phyloP scores from a whole-genome alignment of 2,329 filamentous ascomycete genomes.

The Pyricularia sp. region DNA sequence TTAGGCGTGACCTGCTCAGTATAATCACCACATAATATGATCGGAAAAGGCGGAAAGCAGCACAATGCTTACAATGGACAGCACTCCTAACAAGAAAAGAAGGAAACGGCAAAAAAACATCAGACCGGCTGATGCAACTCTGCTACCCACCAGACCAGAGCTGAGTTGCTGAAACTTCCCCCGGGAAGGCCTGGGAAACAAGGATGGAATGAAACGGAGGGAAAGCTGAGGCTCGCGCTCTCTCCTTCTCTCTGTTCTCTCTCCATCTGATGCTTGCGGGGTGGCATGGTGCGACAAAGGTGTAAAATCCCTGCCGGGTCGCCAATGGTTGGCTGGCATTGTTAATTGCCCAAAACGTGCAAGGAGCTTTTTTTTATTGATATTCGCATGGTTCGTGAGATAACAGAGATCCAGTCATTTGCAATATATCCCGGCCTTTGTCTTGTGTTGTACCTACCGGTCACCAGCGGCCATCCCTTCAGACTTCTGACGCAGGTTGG shows the following conservation, averaged over 20 bases:
- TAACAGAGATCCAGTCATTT: not conserved
- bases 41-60: not conserved
- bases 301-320: not conserved
- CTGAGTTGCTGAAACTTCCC: not conserved
- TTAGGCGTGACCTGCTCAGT: not conserved
- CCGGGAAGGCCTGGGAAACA: not conserved
- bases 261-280: not conserved
- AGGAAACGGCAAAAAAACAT: not conserved
- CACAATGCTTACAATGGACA: not conserved
- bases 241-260: no score
- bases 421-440: no score
- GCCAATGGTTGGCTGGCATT: not conserved
- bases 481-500: not conserved
- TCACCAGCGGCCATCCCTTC: not conserved
- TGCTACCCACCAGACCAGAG: not conserved
- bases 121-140: not conserved
- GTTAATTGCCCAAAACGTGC: not conserved
- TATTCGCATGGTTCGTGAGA: not conserved
- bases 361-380: not conserved
- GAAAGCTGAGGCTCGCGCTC: not conserved
- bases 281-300: not conserved
- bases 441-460: not conserved
- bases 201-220: not conserved
- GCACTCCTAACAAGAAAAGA: not conserved
- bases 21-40: not conserved